Evolutionary conservation across 2,329 filamentous ascomycete species (phyloP).

Genomic region (Fusarium illudens): DNA sequence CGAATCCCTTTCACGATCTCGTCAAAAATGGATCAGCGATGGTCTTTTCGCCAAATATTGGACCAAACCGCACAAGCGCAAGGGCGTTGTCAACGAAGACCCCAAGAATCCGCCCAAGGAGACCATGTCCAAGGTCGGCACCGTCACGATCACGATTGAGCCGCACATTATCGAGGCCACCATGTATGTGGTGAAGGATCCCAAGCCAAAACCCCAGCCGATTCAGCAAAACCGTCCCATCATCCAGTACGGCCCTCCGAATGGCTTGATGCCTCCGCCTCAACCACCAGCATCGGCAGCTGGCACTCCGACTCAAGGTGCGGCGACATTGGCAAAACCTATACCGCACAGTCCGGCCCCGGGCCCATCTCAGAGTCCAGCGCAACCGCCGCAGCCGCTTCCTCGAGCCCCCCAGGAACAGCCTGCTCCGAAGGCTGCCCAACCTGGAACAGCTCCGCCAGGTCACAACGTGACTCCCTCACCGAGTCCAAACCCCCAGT

Average conservation of each 20-base stretch:
- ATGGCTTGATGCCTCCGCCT: slow-evolving; percentile 67
- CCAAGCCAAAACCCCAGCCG: slow-evolving; percentile 57
- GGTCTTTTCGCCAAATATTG: slow-evolving; percentile 81
- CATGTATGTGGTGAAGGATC: slow-evolving; percentile 75
- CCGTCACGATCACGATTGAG: slow-evolving; percentile 78
- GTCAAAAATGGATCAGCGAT: slow-evolving; percentile 75
- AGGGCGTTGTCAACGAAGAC: slow-evolving; percentile 69
- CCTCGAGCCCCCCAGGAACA: slow-evolving; percentile 24
- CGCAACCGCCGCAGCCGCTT: slow-evolving; percentile 27
- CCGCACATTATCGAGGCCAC: slow-evolving; percentile 82
- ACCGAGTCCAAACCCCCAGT: slow-evolving; percentile 30
- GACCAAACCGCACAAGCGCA: slow-evolving; percentile 75
- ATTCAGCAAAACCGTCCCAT: slow-evolving; percentile 59
- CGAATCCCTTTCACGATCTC: slow-evolving; percentile 77
- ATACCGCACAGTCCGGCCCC: slow-evolving; percentile 33
- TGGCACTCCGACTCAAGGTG: slow-evolving; percentile 32
- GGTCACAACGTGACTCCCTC: slow-evolving; percentile 23
- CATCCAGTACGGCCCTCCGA: slow-evolving; percentile 72
- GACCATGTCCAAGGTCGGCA: slow-evolving; percentile 76
- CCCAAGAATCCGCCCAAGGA: slow-evolving; percentile 74
- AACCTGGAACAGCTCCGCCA: slow-evolving; percentile 24
- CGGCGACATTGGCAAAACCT: slow-evolving; percentile 27
- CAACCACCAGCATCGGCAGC: slow-evolving; percentile 47
- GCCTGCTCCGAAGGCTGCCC: slow-evolving; percentile 16
- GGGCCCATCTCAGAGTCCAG: slow-evolving; percentile 26